Percentiles rank a stretch among this genome's conserved stretches.
phyloP scores from a whole-genome alignment of 805 yeast species.

The Myxozyma kluyveri region DNA sequence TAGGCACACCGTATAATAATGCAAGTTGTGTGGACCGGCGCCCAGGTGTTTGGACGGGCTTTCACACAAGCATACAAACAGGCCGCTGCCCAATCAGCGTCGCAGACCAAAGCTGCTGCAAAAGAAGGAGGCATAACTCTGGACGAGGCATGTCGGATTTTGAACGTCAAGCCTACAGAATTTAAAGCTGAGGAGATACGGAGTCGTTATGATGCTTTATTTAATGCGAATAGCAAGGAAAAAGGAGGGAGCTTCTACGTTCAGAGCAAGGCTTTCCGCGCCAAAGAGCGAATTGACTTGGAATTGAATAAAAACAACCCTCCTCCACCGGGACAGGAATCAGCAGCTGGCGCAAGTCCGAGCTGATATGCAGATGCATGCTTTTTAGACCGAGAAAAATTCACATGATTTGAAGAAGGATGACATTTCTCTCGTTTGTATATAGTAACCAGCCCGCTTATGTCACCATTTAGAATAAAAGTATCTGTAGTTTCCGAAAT shows the following conservation, averaged over 20 bases:
- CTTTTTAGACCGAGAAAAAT: too few species aligned
- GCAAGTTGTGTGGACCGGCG: conserved; percentile 89
- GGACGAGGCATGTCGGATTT: conserved; percentile 87
- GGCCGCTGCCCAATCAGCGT: conserved; percentile 90
- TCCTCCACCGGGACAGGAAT: conserved; percentile 16
- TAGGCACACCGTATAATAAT: conserved; percentile 89
- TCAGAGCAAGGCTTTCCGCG: conserved; percentile 89
- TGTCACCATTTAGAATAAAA: too few species aligned
- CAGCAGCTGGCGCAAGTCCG: conserved; percentile 12
- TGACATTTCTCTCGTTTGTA: too few species aligned
- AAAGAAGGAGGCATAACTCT: conserved; percentile 69
- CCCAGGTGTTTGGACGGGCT: conserved; percentile 92
- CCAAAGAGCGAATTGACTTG: conserved; percentile 83
- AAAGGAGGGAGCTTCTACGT: conserved; percentile 94
- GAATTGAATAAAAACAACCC: conserved; percentile 52
- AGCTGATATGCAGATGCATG: too few species aligned
- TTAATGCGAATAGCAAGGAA: conserved; percentile 85
- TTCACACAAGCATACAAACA: conserved; percentile 96
- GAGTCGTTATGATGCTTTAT: conserved; percentile 74
- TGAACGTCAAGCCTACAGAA: conserved; percentile 66
- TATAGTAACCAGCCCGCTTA: too few species aligned
- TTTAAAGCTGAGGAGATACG: conserved; percentile 53
- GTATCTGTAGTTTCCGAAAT: too few species aligned
- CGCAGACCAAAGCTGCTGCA: conserved; percentile 56
- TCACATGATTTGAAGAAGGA: too few species aligned